A percentile compares a stretch with the other conserved stretches of the same genome.
Conservation (phyloP, 139 green algal genomes). For the Chlamydomonas eustigma region DNA sequence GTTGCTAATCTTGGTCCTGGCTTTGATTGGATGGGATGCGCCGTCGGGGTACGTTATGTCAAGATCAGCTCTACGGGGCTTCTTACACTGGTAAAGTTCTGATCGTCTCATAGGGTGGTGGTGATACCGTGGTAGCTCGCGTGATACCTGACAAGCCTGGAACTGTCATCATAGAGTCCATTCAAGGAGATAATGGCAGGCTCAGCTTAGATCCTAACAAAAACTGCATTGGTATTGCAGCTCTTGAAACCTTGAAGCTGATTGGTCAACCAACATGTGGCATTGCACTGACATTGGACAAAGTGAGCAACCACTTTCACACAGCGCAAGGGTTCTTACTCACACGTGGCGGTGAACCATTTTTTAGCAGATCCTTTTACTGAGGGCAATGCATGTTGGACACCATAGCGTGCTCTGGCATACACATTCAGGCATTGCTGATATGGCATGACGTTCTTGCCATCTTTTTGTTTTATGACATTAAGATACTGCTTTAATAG, state of each 20-base stretch:
- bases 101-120: constrained; percentile 62
- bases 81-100: neutral
- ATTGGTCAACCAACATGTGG: constrained; percentile 73
- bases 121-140: constrained; percentile 79
- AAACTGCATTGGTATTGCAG: constrained; percentile 94
- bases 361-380: neutral
- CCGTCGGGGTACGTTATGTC: constrained; percentile 68
- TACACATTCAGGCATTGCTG: too few relatives aligned
- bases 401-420: too few relatives aligned
- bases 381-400: too few relatives aligned
- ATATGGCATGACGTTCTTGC: too few relatives aligned
- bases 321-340: too few relatives aligned
- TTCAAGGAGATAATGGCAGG: constrained; percentile 83
- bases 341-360: neutral
- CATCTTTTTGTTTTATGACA: too few relatives aligned
- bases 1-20: constrained; percentile 95
- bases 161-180: constrained; percentile 79
- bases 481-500: too few relatives aligned
- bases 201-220: constrained; percentile 70
- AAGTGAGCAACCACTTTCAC: constrained; percentile 42
- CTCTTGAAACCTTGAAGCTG: constrained; percentile 78
- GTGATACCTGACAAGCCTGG: constrained; percentile 62
- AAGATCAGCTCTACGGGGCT: too few relatives aligned
- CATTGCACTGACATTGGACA: constrained; percentile 76
- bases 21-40: constrained; percentile 97